Percentiles rank a stretch among this genome's conserved stretches.
phyloP scores from a whole-genome alignment of 768 basidiomycete genomes.

The Udeniomyces megalosporus region DNA sequence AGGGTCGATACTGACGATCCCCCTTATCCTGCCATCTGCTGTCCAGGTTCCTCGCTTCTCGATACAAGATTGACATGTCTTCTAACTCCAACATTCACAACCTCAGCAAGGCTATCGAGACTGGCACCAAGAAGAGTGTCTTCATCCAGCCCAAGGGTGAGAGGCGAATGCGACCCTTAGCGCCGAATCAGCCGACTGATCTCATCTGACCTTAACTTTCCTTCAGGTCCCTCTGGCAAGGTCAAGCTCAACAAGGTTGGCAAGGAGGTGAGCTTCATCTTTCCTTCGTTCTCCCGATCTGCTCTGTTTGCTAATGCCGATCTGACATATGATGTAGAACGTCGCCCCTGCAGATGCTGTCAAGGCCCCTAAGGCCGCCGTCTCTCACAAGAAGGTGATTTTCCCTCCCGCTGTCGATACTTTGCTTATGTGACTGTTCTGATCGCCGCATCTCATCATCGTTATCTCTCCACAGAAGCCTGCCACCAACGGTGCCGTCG shows the following conservation, averaged over 20 bases:
- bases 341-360: too few species aligned
- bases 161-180: slow-evolving; percentile 5
- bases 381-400: slow-evolving; percentile 25
- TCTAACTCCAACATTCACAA: slow-evolving; percentile 57
- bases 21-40: neutral
- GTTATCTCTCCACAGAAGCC: slow-evolving; percentile 33
- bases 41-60: slow-evolving; percentile 60
- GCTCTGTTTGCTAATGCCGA: too few species aligned
- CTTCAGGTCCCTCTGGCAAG: slow-evolving; percentile 43
- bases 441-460: slow-evolving; percentile 6
- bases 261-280: slow-evolving; percentile 19
- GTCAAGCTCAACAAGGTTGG: slow-evolving; percentile 42
- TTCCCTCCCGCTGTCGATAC: too few species aligned
- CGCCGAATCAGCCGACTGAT: neutral
- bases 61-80: slow-evolving; percentile 65
- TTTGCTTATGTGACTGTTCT: neutral
- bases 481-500: too few species aligned
- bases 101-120: slow-evolving; percentile 60
- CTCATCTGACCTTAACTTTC: slow-evolving; percentile 11
- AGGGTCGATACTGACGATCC: neutral
- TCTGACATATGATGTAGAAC: too few species aligned
- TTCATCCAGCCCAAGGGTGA: slow-evolving; percentile 80
- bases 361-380: slow-evolving; percentile 6
- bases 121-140: slow-evolving; percentile 64
- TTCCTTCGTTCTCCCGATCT: too few species aligned